These are phyloP conservation scores for Lactarius deliciosus DNA, from an alignment of 768 basidiomycete species.

Conservation along the genomic window DNA sequence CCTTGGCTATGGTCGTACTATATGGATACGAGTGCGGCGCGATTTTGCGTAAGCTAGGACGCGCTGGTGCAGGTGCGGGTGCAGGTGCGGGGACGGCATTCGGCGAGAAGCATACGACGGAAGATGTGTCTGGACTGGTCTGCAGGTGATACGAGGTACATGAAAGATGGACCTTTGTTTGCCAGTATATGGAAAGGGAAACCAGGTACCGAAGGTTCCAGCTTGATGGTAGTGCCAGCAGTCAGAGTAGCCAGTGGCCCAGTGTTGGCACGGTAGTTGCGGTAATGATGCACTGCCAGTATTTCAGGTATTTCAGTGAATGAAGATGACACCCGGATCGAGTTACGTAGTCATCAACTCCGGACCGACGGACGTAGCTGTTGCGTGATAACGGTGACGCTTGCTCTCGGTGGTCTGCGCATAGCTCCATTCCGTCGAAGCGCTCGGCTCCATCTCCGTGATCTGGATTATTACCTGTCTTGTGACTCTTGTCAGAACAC, in stretches of 20 bases:
- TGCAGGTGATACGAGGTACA: slow-evolving; percentile 47
- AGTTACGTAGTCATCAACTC: background rate
- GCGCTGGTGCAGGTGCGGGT: slow-evolving; percentile 10
- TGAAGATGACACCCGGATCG: background rate
- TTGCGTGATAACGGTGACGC: too few species aligned
- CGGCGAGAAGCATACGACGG: slow-evolving; percentile 30
- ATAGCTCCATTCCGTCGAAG: too few species aligned
- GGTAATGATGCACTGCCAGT: background rate
- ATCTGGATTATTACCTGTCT: too few species aligned
- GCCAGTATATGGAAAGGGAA: slow-evolving; percentile 25
- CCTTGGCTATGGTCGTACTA: slow-evolving; percentile 83
- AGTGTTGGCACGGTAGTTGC: background rate
- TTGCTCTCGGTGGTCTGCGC: too few species aligned
- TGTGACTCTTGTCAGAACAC: too few species aligned
- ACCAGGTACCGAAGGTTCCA: slow-evolving; percentile 14
- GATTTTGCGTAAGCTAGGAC: slow-evolving; percentile 67
- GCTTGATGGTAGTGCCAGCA: background rate
- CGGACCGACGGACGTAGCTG: too few species aligned
- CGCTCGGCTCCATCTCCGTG: too few species aligned
- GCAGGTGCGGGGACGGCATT: slow-evolving; percentile 24
- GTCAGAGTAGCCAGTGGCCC: background rate
- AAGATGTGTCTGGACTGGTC: slow-evolving; percentile 50
- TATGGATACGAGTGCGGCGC: slow-evolving; percentile 93
- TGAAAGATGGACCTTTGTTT: slow-evolving; percentile 34
- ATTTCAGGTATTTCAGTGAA: too few species aligned